Evolutionary conservation across 345 rosid species (phyloP).

Genomic region (Euphorbia lathyris): DNA sequence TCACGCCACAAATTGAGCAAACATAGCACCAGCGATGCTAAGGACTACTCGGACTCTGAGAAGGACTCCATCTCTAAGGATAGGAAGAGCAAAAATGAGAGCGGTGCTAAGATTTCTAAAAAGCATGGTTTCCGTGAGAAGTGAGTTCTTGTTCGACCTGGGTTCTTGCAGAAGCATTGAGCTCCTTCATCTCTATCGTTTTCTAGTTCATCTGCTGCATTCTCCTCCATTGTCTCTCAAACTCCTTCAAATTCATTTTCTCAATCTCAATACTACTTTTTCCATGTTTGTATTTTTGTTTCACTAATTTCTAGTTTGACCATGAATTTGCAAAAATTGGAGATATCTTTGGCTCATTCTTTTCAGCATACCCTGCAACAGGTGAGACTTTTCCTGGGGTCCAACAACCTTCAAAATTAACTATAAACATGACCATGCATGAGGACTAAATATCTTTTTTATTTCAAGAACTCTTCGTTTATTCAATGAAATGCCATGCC

Average conservation of each 20-base stretch:
- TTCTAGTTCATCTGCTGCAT: constrained; percentile 29
- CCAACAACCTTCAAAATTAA: constrained; percentile 12
- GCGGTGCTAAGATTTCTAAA: constrained; percentile 49
- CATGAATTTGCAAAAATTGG: not conserved
- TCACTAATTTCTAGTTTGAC: constrained; percentile 8
- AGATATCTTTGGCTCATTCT: constrained; percentile 75
- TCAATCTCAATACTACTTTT: too few relatives aligned
- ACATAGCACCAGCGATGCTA: constrained; percentile 63
- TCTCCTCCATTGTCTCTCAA: constrained; percentile 12
- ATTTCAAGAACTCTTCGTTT: too few relatives aligned
- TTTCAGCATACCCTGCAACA: constrained; percentile 88
- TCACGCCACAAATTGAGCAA: constrained; percentile 95
- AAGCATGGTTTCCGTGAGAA: constrained; percentile 53
- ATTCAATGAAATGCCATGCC: too few relatives aligned
- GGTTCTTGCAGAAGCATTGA: constrained; percentile 20
- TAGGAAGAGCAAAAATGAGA: constrained; percentile 51
- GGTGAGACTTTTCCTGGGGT: constrained; percentile 48
- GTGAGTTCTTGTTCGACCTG: constrained; percentile 22
- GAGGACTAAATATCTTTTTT: too few relatives aligned
- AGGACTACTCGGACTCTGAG: constrained; percentile 89
- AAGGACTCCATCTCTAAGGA: constrained; percentile 64
- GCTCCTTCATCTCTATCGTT: constrained; percentile 23
- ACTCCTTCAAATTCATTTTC: constrained; percentile 12
- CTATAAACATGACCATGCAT: constrained; percentile 3
- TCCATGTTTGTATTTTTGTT: not conserved